Evolutionary conservation across 345 rosid species (phyloP).

Genomic region (Gossypium arboreum): DNA sequence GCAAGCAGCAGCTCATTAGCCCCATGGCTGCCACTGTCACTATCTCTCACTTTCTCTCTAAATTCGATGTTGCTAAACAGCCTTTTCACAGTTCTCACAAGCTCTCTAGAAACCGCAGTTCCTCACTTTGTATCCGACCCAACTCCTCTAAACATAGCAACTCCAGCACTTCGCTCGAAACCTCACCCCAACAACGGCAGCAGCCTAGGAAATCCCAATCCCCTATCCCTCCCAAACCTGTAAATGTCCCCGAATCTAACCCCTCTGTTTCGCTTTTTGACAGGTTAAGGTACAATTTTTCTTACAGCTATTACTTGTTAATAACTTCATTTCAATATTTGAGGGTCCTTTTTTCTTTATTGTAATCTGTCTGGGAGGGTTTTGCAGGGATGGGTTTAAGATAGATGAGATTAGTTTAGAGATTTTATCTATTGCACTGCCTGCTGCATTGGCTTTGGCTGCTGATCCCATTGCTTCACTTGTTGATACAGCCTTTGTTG

Average conservation of each 20-base stretch:
- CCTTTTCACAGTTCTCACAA: constrained; percentile 10
- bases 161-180: constrained; percentile 21
- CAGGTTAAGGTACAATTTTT: constrained; percentile 28
- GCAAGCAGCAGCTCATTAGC: constrained; percentile 8
- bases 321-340: neutral
- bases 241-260: constrained; percentile 19
- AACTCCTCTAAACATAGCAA: constrained; percentile 36
- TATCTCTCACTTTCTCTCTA: constrained; percentile 31
- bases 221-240: constrained; percentile 8
- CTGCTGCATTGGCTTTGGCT: constrained; percentile 89
- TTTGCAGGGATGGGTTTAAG: constrained; percentile 38
- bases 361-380: neutral
- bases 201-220: constrained; percentile 10
- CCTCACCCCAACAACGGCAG: constrained; percentile 21
- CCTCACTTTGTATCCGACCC: constrained; percentile 24
- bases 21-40: constrained; percentile 31
- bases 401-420: constrained; percentile 59
- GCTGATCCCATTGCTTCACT: constrained; percentile 86
- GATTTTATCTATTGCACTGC: constrained; percentile 75
- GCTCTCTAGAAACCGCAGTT: constrained; percentile 17
- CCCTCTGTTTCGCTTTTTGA: constrained; percentile 23
- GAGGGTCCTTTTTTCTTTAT: neutral
- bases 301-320: neutral
- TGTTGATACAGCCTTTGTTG: constrained; percentile 83
- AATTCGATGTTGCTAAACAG: constrained; percentile 13